Evolutionary conservation across 2,329 filamentous ascomycete genomes (phyloP).

Genomic region (Stachybotrys chlorohalonatus): DNA sequence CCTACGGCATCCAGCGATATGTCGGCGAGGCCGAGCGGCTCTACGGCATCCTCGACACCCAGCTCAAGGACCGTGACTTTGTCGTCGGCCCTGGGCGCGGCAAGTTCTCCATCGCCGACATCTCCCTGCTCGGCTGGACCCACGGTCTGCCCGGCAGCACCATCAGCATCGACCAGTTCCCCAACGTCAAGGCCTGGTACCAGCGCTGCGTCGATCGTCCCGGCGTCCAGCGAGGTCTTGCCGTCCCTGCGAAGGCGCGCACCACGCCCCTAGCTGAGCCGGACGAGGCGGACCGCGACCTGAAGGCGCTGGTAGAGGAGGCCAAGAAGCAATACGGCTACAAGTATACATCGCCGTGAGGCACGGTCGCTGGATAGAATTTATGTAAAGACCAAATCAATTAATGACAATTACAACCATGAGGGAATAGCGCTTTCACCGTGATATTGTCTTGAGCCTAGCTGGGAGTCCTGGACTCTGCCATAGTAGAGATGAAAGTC

Average conservation of each 20-base stretch:
- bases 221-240: constrained; percentile 61
- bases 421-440: too few relatives aligned
- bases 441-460: too few relatives aligned
- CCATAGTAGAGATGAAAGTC: too few relatives aligned
- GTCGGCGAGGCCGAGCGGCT: constrained; percentile 66
- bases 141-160: constrained; percentile 30
- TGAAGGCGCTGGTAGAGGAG: constrained; percentile 22
- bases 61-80: constrained; percentile 44
- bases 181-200: constrained; percentile 65
- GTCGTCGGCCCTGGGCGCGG: constrained; percentile 43
- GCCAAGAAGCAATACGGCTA: constrained; percentile 38
- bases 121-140: constrained; percentile 64
- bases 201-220: constrained; percentile 57
- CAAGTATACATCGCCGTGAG: constrained; percentile 33
- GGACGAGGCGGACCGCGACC: constrained; percentile 14
- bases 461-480: too few relatives aligned
- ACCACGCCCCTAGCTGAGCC: constrained; percentile 10
- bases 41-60: constrained; percentile 62
- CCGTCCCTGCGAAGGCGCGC: constrained; percentile 48
- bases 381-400: too few relatives aligned
- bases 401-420: too few relatives aligned
- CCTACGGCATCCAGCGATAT: constrained; percentile 66
- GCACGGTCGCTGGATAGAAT: background rate
- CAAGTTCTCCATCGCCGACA: constrained; percentile 61
- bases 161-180: constrained; percentile 52